Evolutionary conservation across 2,329 filamentous ascomycete species (phyloP), one percentile per base, ranked within the genome.

Genomic region (Fusarium euwallaceae): DNA sequence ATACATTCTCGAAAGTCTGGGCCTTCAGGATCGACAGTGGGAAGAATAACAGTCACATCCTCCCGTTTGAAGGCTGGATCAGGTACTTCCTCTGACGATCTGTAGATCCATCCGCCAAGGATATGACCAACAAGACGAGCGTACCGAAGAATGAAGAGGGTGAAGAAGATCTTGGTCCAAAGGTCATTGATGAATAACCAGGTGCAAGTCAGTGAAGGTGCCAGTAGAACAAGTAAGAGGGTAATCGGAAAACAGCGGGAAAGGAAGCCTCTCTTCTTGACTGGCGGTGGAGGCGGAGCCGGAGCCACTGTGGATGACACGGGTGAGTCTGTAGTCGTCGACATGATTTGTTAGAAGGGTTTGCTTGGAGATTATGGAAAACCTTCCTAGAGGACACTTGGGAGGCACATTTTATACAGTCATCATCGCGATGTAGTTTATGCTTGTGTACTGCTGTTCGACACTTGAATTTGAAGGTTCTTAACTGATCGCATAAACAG

Each of bases 31-130:
- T 87, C 84, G 4, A 89, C 81, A 0, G 88, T 90, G 0, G 88
- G 87, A 3, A 91, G 77, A 55, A 91, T 82, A 22, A 90, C 85
- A 0, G 87, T 88, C 60, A 86, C 85, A 41, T 90, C 85, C 2
- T 67, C 61, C 4, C 77, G 74, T 7, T 69, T 75, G 69, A 84
- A 83, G 0, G 60, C 76, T 0, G 86, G 84, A 4, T 79, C 74
- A 0, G 20, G 29, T 0, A 71, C 76, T 0, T 81, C 67, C 0
- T 78, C 73, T 0, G 80, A 74, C 6, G 87, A 82, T 0, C 75
- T 75, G 71, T 88, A 89, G 0, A 80, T 55, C 71, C 80, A 83
- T 59, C 83, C 87, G 0, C 82, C 83, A 1, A 86, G 29, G 2
- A 85, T 61, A 73, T 88, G 83, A 32, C 86, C 82, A 0, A 87